Conservation (phyloP, 169 alveolate species). For the Babesia caballi region DNA sequence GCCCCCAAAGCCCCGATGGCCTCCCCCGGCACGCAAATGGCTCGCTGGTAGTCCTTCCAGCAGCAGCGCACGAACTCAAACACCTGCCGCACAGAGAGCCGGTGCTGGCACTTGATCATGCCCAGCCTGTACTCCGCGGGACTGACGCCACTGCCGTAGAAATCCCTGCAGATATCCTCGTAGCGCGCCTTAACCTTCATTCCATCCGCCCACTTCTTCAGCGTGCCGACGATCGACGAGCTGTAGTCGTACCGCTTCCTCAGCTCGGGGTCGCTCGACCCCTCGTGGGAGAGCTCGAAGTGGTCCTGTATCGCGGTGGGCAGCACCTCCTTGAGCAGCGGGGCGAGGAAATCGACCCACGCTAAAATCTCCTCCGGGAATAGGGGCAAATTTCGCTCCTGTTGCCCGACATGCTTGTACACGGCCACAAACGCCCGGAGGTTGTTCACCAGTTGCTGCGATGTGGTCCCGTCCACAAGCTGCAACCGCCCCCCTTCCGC, state of each 20-base stretch:
- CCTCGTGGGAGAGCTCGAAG: slow-evolving; percentile 38
- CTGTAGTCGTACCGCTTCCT: neutral
- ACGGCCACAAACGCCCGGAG: slow-evolving; percentile 65
- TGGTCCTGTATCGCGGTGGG: slow-evolving; percentile 65
- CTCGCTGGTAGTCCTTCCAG: slow-evolving; percentile 88
- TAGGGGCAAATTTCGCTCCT: slow-evolving; percentile 74
- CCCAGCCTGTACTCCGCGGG: slow-evolving; percentile 3
- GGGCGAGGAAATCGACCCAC: slow-evolving; percentile 76
- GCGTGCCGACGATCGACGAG: neutral
- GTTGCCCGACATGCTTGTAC: slow-evolving; percentile 39
- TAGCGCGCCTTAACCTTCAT: slow-evolving; percentile 10
- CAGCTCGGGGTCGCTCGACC: neutral
- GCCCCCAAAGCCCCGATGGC: slow-evolving; percentile 99
- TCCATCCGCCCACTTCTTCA: neutral
- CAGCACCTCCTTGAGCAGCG: slow-evolving; percentile 57
- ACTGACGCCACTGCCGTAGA: neutral
- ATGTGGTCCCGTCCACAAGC: slow-evolving; percentile 34
- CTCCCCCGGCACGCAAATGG: slow-evolving; percentile 97
- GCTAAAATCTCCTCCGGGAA: slow-evolving; percentile 79
- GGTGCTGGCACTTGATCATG: slow-evolving; percentile 46
- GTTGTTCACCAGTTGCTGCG: slow-evolving; percentile 58
- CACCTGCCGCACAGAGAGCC: slow-evolving; percentile 79
- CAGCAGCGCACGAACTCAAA: slow-evolving; percentile 81
- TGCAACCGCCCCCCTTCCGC: neutral
- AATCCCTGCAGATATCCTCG: slow-evolving; percentile 1